Conservation (phyloP, 2,329 filamentous ascomycete genomes). For the Stachybotrys elegans region DNA sequence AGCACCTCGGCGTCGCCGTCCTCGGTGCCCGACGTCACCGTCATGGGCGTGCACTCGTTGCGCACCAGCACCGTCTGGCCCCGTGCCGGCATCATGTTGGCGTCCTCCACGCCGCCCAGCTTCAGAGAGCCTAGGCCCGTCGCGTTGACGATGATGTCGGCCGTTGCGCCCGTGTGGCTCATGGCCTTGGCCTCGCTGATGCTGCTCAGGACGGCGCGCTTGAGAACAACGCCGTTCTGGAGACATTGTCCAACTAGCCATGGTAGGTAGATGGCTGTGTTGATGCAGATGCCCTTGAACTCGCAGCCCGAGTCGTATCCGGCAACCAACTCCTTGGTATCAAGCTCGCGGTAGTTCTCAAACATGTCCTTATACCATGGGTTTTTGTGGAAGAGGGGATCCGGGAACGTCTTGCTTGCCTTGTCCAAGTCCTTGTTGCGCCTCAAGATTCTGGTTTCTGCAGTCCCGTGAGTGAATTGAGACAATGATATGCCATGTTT, state of each 20-base stretch:
- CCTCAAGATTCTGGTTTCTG: slow-evolving; percentile 45
- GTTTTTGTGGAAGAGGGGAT: slow-evolving; percentile 58
- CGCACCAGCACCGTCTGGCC: slow-evolving; percentile 82
- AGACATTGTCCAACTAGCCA: slow-evolving; percentile 81
- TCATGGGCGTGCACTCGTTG: slow-evolving; percentile 70
- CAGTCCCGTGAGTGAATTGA: too few species aligned
- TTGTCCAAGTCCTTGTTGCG: slow-evolving; percentile 56
- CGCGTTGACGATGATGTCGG: slow-evolving; percentile 75
- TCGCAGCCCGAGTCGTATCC: slow-evolving; percentile 67
- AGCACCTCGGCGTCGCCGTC: slow-evolving; percentile 67
- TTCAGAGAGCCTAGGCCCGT: slow-evolving; percentile 71
- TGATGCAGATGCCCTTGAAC: slow-evolving; percentile 87
- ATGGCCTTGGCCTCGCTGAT: slow-evolving; percentile 59
- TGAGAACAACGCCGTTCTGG: slow-evolving; percentile 64
- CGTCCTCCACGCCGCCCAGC: slow-evolving; percentile 78
- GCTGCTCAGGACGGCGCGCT: slow-evolving; percentile 61
- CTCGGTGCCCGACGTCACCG: slow-evolving; percentile 64
- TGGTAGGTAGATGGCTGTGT: slow-evolving; percentile 80
- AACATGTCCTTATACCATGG: slow-evolving; percentile 72
- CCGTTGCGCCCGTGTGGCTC: slow-evolving; percentile 48
- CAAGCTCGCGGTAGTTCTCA: slow-evolving; percentile 63
- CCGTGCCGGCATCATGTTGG: slow-evolving; percentile 66
- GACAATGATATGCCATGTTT: too few species aligned
- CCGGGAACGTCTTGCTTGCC: slow-evolving; percentile 37
- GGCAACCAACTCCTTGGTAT: slow-evolving; percentile 50